These are phyloP conservation scores for Chaetoceros tenuissimus DNA, from an alignment of 108 stramenopile species.

Conservation along the genomic window DNA sequence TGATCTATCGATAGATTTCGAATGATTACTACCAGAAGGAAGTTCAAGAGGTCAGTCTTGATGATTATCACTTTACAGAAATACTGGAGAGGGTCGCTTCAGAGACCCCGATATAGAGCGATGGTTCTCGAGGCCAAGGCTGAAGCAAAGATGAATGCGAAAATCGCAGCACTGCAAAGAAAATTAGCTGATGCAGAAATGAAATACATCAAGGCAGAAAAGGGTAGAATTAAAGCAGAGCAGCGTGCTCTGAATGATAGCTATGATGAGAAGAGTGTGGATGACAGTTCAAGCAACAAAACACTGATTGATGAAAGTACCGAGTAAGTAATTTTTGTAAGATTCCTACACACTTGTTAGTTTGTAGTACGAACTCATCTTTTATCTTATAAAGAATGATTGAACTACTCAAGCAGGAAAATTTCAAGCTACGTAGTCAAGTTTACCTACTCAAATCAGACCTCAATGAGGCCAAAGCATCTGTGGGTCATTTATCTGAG, in stretches of 20 bases:
- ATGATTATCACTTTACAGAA: constrained; percentile 1
- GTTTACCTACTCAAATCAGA: constrained; percentile 10
- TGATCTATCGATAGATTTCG: not conserved
- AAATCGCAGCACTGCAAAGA: constrained; percentile 9
- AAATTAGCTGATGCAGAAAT: constrained; percentile 10
- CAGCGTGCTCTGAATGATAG: constrained; percentile 1
- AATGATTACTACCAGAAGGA: not conserved
- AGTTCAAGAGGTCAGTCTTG: not conserved
- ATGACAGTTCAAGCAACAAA: not conserved
- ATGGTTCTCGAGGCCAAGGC: constrained; percentile 4
- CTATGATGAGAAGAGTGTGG: not conserved
- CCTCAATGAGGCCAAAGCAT: not conserved
- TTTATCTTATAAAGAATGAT: constrained; percentile 3
- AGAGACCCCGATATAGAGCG: constrained; percentile 7
- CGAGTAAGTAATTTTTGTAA: not conserved
- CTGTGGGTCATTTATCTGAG: not conserved
- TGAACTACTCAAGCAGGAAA: constrained; percentile 5
- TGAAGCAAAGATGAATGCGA: constrained; percentile 8
- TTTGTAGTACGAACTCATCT: not conserved
- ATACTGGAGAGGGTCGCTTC: constrained; percentile 4
- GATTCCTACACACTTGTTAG: not conserved
- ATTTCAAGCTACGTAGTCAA: constrained; percentile 6
- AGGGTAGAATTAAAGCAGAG: constrained; percentile 5
- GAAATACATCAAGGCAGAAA: constrained; percentile 12
- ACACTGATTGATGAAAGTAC: constrained; percentile 9